Percentiles rank a stretch among this genome's conserved stretches.
phyloP scores from a whole-genome alignment of 768 basidiomycete genomes.

The Hemileccinum rubropunctum region DNA sequence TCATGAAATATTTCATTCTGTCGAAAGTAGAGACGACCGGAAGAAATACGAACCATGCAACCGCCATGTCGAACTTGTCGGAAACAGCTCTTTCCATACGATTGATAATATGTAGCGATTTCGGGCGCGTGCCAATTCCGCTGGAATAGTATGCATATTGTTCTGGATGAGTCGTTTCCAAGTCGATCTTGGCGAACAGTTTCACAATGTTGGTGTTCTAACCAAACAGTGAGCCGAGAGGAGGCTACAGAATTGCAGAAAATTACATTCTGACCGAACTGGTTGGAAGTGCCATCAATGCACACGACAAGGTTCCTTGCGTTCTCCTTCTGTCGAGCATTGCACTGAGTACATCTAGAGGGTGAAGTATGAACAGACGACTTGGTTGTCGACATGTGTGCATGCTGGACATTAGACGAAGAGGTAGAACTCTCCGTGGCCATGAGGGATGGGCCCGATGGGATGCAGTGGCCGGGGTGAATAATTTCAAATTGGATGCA shows the following conservation, averaged over 20 bases:
- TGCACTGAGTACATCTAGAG: constrained; percentile 15
- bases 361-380: neutral
- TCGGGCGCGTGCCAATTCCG: constrained; percentile 37
- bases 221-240: constrained; percentile 1
- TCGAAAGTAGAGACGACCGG: neutral
- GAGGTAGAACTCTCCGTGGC: neutral
- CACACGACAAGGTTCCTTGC: constrained; percentile 23
- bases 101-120: constrained; percentile 23
- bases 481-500: neutral
- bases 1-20: no score
- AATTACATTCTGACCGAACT: constrained; percentile 19
- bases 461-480: neutral
- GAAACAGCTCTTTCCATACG: constrained; percentile 15
- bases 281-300: constrained; percentile 25
- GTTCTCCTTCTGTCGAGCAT: constrained; percentile 3
- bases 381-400: neutral
- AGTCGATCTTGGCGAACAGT: constrained; percentile 29
- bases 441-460: neutral
- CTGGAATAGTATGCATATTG: constrained; percentile 38
- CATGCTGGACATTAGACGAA: neutral
- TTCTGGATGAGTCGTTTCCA: constrained; percentile 10
- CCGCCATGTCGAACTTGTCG: constrained; percentile 34
- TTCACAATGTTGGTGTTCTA: constrained; percentile 42
- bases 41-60: constrained; percentile 34
- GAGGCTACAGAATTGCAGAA: neutral